These are phyloP conservation scores for Cardiospermum halicacabum DNA, from an alignment of 345 rosid genomes.

Conservation along the genomic window DNA sequence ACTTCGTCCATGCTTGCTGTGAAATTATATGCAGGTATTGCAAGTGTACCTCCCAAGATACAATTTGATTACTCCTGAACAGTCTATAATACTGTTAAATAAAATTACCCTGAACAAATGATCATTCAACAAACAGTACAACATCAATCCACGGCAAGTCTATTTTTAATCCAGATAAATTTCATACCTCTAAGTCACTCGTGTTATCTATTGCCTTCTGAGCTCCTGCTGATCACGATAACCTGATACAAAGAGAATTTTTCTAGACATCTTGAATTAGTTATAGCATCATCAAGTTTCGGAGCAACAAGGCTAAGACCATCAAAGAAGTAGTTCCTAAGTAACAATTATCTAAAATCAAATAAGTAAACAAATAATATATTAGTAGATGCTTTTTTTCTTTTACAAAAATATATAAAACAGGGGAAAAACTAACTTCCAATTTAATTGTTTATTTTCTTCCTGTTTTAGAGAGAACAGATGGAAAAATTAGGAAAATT, in stretches of 20 bases:
- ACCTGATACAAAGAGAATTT: slow-evolving; percentile 25
- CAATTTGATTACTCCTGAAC: neutral
- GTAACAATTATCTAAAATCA: too few species aligned
- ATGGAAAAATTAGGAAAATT: too few species aligned
- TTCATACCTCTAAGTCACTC: neutral
- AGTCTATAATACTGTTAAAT: neutral
- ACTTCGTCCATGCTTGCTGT: slow-evolving; percentile 8
- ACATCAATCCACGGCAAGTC: neutral
- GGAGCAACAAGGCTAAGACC: slow-evolving; percentile 34
- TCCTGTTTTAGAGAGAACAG: too few species aligned
- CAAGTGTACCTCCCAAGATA: neutral
- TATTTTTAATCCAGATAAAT: neutral
- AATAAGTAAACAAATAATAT: too few species aligned
- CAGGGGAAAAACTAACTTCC: too few species aligned
- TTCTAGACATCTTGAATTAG: slow-evolving; percentile 23
- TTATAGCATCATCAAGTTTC: slow-evolving; percentile 23
- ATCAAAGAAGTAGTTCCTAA: slow-evolving; percentile 28
- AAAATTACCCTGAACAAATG: neutral
- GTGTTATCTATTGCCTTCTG: neutral
- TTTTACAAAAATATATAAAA: too few species aligned
- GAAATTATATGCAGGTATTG: too few species aligned
- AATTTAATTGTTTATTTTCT: too few species aligned
- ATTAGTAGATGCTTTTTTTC: too few species aligned
- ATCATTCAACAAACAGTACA: neutral
- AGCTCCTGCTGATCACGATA: slow-evolving; percentile 15